Conservation (phyloP, 768 basidiomycete species). For the Pleurotus pulmonarius region DNA sequence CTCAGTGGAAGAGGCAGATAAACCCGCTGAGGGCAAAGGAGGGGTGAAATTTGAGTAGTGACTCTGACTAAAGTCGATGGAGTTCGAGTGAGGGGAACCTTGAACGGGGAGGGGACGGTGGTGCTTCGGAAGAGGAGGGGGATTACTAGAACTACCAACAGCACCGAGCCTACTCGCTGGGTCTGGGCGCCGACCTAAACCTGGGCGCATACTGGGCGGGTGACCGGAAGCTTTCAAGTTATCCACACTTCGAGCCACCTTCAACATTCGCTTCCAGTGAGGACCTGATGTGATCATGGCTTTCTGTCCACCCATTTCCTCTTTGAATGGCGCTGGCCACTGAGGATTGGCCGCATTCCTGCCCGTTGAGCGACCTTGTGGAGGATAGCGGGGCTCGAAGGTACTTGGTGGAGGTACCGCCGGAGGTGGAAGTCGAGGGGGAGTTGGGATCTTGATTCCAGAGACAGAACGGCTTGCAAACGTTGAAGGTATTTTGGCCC, state of each 20-base stretch:
- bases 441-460: constrained; percentile 27
- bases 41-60: constrained; percentile 23
- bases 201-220: constrained; percentile 29
- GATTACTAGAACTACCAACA: constrained; percentile 16
- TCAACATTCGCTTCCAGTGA: constrained; percentile 25
- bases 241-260: constrained; percentile 56
- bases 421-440: constrained; percentile 37
- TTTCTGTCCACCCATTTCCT: constrained; percentile 35
- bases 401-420: constrained; percentile 20
- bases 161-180: constrained; percentile 19
- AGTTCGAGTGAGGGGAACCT: constrained; percentile 29
- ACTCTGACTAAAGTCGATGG: constrained; percentile 26
- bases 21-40: constrained; percentile 12
- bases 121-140: constrained; percentile 35
- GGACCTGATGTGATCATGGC: constrained; percentile 27
- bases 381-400: constrained; percentile 27
- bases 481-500: constrained; percentile 28
- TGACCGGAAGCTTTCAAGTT: constrained; percentile 36
- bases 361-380: constrained; percentile 30
- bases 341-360: constrained; percentile 40
- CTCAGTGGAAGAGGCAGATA: constrained; percentile 47
- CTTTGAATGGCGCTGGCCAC: constrained; percentile 47
- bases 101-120: constrained; percentile 36
- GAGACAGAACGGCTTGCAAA: constrained; percentile 19
- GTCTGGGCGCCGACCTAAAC: constrained; percentile 23